Base-by-base conservation (phyloP, 2,329 filamentous ascomycete species). In the Stagonosporopsis chrysanthemi region DNA sequence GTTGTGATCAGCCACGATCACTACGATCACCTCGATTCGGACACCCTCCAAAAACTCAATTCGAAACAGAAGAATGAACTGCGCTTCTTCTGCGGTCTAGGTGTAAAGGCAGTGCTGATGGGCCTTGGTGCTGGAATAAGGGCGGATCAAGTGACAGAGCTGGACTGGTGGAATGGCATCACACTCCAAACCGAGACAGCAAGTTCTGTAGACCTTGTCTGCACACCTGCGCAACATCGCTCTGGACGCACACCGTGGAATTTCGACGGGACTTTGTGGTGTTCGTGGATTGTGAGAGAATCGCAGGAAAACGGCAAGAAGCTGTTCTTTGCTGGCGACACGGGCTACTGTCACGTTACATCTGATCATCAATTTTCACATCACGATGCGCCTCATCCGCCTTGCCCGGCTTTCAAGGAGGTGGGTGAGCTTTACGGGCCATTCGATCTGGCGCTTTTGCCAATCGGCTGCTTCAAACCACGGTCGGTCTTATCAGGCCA, bases 1-100 rank as follows among this genome's bases (percentile, higher is more conserved):
- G 76, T 86, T 3, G 72, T 79, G 55, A 83, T 86, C 44, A 82
- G 79, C 51, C 84, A 86, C 66, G 82, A 84, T 61, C 83, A 86
- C 64, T 85, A 84, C 62, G 83, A 86, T 61, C 83, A 86, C 57
- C 74, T 85, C 46, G 82, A 85, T 58, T 69, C 75, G 5, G 71
- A 76, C 17, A 81, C 81, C 0, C 68, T 86, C 36, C 74, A 66
- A 55, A 67, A 74, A 23, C 62, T 82, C 17, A 79, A 79, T 60
- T 62, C 60, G 38, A 72, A 69, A 29, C 74, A 75, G 38, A 72
- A 74, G 15, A 72, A 74, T 0, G 58, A 72, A 4, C 36, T 81
- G 28, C 76, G 77, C 44, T 80, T 82, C 57, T 71, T 83, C 42
- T 80, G 76, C 24, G 75, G 68, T 0, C 61, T 83, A 28, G 75